Percentiles rank a stretch among this genome's conserved stretches.
Evolutionary conservation across 106 monocot species (phyloP).

Genomic region (Dendrobium huoshanense): DNA sequence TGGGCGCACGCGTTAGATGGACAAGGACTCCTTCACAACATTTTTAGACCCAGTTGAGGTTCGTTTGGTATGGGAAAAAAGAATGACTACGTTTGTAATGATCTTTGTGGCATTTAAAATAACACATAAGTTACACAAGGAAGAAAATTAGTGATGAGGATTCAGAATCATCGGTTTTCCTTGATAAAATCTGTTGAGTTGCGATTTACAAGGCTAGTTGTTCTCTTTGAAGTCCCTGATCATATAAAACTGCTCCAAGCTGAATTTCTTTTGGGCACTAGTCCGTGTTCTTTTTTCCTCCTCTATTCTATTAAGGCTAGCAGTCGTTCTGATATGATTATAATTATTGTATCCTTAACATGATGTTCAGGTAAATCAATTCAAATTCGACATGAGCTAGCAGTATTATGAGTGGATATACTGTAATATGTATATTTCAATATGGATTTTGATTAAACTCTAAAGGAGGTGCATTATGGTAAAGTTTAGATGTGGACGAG

Average conservation of each 20-base stretch:
- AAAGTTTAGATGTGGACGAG: not conserved
- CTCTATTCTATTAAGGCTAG: not conserved
- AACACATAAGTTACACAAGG: not conserved
- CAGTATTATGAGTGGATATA: not conserved
- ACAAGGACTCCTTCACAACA: not conserved
- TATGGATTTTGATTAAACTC: not conserved
- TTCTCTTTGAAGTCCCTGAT: not conserved
- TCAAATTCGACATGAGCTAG: not conserved
- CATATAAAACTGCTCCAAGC: not conserved
- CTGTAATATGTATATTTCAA: not conserved
- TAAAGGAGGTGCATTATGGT: not conserved
- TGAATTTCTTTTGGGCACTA: not conserved
- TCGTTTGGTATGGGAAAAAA: not conserved
- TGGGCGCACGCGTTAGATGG: not conserved
- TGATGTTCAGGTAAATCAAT: not conserved
- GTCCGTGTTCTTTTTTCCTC: not conserved
- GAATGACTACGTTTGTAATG: not conserved
- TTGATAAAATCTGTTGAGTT: not conserved
- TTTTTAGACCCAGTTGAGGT: not conserved
- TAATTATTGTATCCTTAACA: not conserved
- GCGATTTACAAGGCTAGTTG: not conserved
- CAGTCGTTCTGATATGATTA: not conserved
- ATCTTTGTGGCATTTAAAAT: not conserved
- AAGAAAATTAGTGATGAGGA: not conserved
- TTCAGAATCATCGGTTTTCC: not conserved